Percentiles rank a stretch among this genome's conserved stretches.
phyloP scores from a whole-genome alignment of 257 asterid species.

The Jasminum sambac region DNA sequence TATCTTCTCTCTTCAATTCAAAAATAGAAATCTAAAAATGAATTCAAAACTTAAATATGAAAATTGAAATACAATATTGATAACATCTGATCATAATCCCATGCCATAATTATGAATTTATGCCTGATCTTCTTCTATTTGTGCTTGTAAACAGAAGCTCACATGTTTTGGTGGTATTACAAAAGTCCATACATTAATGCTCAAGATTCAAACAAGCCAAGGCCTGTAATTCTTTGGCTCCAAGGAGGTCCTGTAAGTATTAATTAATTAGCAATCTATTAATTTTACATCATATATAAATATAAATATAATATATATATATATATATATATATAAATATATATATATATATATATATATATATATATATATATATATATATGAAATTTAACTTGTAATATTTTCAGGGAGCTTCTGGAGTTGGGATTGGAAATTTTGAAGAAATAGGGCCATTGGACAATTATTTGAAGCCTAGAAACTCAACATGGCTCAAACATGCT shows the following conservation, averaged over 20 bases:
- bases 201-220: conserved; percentile 70
- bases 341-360: too few relatives aligned
- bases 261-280: too few relatives aligned
- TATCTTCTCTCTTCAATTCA: too few relatives aligned
- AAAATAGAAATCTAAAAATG: too few relatives aligned
- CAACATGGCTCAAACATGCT: conserved; percentile 86
- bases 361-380: too few relatives aligned
- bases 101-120: not conserved
- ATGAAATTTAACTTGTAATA: not conserved
- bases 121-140: not conserved
- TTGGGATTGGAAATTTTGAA: conserved; percentile 85
- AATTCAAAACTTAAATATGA: too few relatives aligned
- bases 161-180: conserved; percentile 97
- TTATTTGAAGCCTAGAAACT: conserved; percentile 74
- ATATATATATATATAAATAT: too few relatives aligned
- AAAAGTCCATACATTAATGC: conserved; percentile 73
- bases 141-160: conserved; percentile 63
- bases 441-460: conserved; percentile 85
- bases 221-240: conserved; percentile 95
- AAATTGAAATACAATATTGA: too few relatives aligned
- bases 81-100: too few relatives aligned
- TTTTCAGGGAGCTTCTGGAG: conserved; percentile 87
- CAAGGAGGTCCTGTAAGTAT: conserved; percentile 97
- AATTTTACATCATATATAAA: too few relatives aligned
- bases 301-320: too few relatives aligned